Evolutionary conservation across 2,329 filamentous ascomycete genomes (phyloP).

Genomic region (Fusarium illudens): DNA sequence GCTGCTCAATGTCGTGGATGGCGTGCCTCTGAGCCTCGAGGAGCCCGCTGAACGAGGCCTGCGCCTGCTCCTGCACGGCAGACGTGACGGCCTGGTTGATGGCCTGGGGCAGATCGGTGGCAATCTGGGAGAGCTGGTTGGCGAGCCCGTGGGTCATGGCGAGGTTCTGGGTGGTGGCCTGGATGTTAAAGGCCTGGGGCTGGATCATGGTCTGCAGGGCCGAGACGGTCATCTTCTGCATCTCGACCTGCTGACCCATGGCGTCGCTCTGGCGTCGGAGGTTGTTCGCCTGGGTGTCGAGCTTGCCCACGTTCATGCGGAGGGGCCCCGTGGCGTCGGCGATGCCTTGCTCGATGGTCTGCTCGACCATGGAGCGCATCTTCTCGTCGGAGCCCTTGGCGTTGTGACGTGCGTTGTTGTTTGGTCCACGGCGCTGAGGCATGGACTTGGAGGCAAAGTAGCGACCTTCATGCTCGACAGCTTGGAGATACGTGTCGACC

Average conservation of each 20-base stretch:
- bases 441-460: constrained; percentile 21
- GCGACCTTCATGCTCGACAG: constrained; percentile 37
- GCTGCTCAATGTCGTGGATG: constrained; percentile 22
- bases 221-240: constrained; percentile 30
- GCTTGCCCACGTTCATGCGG: constrained; percentile 38
- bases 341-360: constrained; percentile 46
- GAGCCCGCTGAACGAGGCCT: constrained; percentile 31
- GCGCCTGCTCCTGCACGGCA: constrained; percentile 36
- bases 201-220: constrained; percentile 34
- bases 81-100: constrained; percentile 40
- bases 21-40: constrained; percentile 35
- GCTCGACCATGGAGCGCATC: constrained; percentile 44
- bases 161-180: constrained; percentile 36
- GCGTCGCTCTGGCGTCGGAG: constrained; percentile 40
- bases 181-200: constrained; percentile 28
- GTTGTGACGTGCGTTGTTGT: constrained; percentile 2
- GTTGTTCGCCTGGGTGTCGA: constrained; percentile 16
- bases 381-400: constrained; percentile 28
- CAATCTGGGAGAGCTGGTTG: constrained; percentile 38
- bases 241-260: constrained; percentile 41
- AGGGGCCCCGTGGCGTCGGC: constrained; percentile 45
- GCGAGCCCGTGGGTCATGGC: constrained; percentile 25
- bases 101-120: constrained; percentile 38
- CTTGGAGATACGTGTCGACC: constrained; percentile 39
- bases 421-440: not conserved